phyloP scores from a whole-genome alignment of 179 eudicot species.

The Vitellaria paradoxa region DNA sequence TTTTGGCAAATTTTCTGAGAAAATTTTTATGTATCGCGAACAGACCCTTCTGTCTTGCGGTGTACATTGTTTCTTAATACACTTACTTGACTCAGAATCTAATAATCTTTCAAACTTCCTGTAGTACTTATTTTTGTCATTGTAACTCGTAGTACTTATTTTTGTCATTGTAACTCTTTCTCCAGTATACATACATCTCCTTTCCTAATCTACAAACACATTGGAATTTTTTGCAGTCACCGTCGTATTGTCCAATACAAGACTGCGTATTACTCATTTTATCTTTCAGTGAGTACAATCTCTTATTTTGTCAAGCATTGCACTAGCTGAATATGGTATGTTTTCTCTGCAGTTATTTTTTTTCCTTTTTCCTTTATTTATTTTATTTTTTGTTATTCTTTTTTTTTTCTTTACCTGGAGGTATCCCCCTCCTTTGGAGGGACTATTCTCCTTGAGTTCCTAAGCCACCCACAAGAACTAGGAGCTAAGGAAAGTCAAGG shows the following conservation, averaged over 20 bases:
- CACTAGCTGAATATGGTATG: too few species aligned
- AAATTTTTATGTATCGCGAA: not conserved
- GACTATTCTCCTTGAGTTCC: too few species aligned
- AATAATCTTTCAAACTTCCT: not conserved
- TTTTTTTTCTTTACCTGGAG: too few species aligned
- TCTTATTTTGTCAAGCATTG: not conserved
- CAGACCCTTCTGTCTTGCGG: not conserved
- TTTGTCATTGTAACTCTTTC: not conserved
- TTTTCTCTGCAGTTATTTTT: too few species aligned
- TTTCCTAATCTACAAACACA: not conserved
- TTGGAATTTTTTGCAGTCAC: conserved; percentile 53
- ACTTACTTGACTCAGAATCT: not conserved
- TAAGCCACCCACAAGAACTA: too few species aligned
- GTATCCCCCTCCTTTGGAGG: too few species aligned
- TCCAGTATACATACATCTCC: not conserved
- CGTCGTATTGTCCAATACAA: conserved; percentile 88
- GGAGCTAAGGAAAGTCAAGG: too few species aligned
- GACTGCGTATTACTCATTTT: conserved; percentile 88
- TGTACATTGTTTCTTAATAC: not conserved
- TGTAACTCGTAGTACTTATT: not conserved
- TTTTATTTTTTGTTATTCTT: too few species aligned
- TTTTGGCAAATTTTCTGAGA: not conserved
- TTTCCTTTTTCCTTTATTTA: too few species aligned
- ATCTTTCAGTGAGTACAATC: conserved; percentile 64
- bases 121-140: not conserved